Base-by-base conservation (phyloP, 2,329 filamentous ascomycete species). In the Orbilia javanica region DNA sequence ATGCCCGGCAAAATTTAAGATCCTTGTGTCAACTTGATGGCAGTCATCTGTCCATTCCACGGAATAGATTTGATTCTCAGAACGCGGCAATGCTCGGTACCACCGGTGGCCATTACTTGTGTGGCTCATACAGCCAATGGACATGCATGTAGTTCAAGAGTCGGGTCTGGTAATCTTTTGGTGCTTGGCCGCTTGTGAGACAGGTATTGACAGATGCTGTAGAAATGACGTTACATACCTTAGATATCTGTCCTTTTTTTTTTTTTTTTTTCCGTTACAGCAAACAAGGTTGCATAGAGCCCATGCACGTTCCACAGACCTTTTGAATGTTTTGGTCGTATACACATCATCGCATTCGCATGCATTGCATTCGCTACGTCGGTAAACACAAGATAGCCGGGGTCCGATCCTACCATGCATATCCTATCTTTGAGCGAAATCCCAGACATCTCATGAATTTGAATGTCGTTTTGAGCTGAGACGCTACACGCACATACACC, bases 201-300 rank as follows among this genome's bases (percentile, higher is more conserved):
- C 55, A 60, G 31, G n/a, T 60, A 18, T 60, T 60, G 55, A 42
- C 55, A 34, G 55, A 22, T 22, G 34, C 55, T 34, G 39, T 46
- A 48, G 39, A 39, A 72, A 73, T 73, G 60, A 73, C 69, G 69
- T 73, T 66, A 25, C 57, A 72, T 57, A 53, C 29, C 31, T 72
- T 18, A 42, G 55, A 60, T 60, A 20, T 22, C 15, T 22, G 2
- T 66, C 5, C 29, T 64, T 25, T 42, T 53, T 71, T 22, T 15
- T 73, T 20, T 57, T 55, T 22, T 39, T 52, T 63, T 42, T 52
- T 18, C 15, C 15, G 31, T 18, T 57, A 57, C 29, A 25, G 36
- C 5, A 44, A 11, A 18, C 20, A 13, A 60, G 25, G 46, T 39
- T 67, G 46, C 42, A 25, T 42, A 8, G 20, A 42, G 34, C 27